Evolutionary conservation across 2,329 filamentous ascomycete genomes (phyloP).

Genomic region (Elsinoe ampelina): DNA sequence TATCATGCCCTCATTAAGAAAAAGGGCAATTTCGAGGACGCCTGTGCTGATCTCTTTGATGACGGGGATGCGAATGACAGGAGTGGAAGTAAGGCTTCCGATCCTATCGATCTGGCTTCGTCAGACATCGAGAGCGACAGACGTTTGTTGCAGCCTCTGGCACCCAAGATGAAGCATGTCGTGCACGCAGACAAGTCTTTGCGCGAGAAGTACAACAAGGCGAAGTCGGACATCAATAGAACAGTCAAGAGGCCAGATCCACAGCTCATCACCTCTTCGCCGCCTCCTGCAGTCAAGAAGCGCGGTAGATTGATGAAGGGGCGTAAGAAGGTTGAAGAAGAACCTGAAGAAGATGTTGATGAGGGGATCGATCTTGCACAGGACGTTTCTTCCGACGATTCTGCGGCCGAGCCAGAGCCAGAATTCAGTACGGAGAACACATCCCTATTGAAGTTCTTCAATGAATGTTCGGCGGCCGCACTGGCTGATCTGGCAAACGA

Average conservation of each 20-base stretch:
- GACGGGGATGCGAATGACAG: conserved; percentile 26
- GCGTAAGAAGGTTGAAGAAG: conserved; percentile 28
- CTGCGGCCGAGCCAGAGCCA: background rate
- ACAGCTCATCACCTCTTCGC: conserved; percentile 18
- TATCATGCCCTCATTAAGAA: conserved; percentile 42
- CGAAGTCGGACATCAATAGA: conserved; percentile 16
- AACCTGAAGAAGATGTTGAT: conserved; percentile 10
- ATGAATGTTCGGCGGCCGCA: conserved; percentile 64
- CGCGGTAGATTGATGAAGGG: background rate
- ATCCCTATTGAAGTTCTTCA: conserved; percentile 70
- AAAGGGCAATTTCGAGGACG: conserved; percentile 47
- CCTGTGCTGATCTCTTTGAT: conserved; percentile 40
- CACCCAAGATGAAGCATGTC: conserved; percentile 45
- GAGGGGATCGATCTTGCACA: conserved; percentile 8
- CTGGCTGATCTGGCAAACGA: conserved; percentile 74
- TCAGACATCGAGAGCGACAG: conserved; percentile 31
- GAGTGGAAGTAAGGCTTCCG: conserved; percentile 3
- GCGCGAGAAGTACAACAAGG: conserved; percentile 30
- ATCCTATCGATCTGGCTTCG: conserved; percentile 23
- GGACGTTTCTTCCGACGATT: conserved; percentile 16
- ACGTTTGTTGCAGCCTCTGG: conserved; percentile 25
- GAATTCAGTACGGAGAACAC: conserved; percentile 15
- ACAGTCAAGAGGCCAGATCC: conserved; percentile 21
- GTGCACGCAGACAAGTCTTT: conserved; percentile 48
- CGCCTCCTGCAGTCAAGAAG: conserved; percentile 13